Percentiles rank a stretch among this genome's conserved stretches.
Evolutionary conservation across 768 basidiomycete genomes (phyloP).

Genomic region (Astraeus odoratus): DNA sequence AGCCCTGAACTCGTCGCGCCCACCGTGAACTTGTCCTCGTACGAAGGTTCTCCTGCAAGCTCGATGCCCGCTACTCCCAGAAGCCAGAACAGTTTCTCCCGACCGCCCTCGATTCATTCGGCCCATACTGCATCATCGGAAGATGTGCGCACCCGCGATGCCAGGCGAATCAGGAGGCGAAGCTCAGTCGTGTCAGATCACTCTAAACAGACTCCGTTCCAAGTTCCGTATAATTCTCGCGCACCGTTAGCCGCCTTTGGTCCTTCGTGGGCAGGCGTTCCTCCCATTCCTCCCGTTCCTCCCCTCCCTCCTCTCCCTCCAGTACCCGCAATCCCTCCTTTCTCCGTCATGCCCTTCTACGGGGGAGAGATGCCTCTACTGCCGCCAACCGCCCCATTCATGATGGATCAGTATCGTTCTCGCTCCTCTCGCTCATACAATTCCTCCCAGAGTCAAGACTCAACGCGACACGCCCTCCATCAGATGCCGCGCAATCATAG

Average conservation of each 20-base stretch:
- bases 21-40: slow-evolving; percentile 23
- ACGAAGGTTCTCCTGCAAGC: slow-evolving; percentile 45
- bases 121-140: slow-evolving; percentile 51
- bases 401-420: slow-evolving; percentile 51
- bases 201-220: slow-evolving; percentile 22
- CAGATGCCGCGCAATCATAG: slow-evolving; percentile 20
- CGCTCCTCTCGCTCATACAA: slow-evolving; percentile 29
- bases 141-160: slow-evolving; percentile 39
- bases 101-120: slow-evolving; percentile 53
- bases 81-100: slow-evolving; percentile 34
- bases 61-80: slow-evolving; percentile 36
- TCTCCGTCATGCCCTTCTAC: slow-evolving; percentile 36
- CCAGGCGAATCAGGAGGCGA: slow-evolving; percentile 32
- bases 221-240: slow-evolving; percentile 22
- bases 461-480: slow-evolving; percentile 17
- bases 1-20: slow-evolving; percentile 39
- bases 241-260: slow-evolving; percentile 21
- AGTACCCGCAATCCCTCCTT: slow-evolving; percentile 27
- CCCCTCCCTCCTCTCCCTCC: slow-evolving; percentile 32
- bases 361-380: slow-evolving; percentile 61
- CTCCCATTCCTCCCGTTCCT: slow-evolving; percentile 7
- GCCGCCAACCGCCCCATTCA: slow-evolving; percentile 70
- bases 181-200: slow-evolving; percentile 33
- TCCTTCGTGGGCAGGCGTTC: slow-evolving; percentile 15
- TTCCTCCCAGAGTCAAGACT: slow-evolving; percentile 26